Evolutionary conservation across 768 basidiomycete genomes (phyloP), one percentile per base, ranked within the genome.

Genomic region (Lactarius indigo): DNA sequence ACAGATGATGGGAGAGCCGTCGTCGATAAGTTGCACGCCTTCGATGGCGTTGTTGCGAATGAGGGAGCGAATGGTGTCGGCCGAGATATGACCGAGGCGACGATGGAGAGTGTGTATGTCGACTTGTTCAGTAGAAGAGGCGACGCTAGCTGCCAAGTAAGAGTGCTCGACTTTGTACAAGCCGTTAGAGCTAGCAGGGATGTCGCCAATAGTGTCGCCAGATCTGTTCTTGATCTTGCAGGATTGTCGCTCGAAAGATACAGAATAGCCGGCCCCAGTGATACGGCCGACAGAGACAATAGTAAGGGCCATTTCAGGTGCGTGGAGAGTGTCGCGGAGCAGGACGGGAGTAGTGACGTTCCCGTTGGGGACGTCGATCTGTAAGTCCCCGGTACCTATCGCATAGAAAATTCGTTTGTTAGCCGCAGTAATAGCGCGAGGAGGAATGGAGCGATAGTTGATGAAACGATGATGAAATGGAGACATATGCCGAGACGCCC

Each of bases 341-440:
- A 63, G 57, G 47, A 69, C 33, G 0, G 57, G 35, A 5, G 64
- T 47, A 2, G 61, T 33, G 5, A 35, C 3, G 18, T 57, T 28
- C 7, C 62, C 58, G 28, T 63, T 57, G 0, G 62, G n/a, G n/a
- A n/a, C n/a, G n/a, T n/a, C n/a, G n/a, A n/a, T n/a, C n/a, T n/a
- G n/a, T n/a, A n/a, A n/a, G n/a, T n/a, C n/a, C n/a, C n/a, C n/a
- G n/a, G n/a, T n/a, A n/a, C n/a, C n/a, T n/a, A n/a, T n/a, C n/a
- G 50, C 71, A 47, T 70, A 59, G 59, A 73, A 73, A 30, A 35
- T 54, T 10, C 41, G 57, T 8, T 66, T 65, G 57, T 72, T 26
- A 44, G 42, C 42, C 8, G 42, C 42, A 0, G 7, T 44, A 8
- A 44, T 44, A 2, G 42, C 1, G 18, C 57, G 47, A 1, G 59